Evolutionary conservation across 1,139 yeast species (phyloP).

Genomic region (Magnusiomyces clavatus): DNA sequence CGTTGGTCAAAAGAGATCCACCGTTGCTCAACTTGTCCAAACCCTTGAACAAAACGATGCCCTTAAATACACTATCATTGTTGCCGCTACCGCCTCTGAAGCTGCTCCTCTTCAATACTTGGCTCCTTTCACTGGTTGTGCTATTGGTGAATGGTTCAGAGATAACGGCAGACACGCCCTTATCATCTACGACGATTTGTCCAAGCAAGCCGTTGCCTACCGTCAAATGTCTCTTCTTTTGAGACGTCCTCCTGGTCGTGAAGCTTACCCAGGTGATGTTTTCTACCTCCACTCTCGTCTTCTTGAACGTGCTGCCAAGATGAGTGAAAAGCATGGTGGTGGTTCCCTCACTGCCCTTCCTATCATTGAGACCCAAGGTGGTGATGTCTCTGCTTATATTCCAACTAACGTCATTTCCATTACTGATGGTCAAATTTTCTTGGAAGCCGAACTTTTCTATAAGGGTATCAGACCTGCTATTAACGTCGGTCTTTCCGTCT

Average conservation of each 20-base stretch:
- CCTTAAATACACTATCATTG: conserved; percentile 93
- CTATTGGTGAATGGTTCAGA: conserved; percentile 99
- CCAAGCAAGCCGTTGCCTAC: conserved; percentile 99
- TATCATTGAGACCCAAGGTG: conserved; percentile 97
- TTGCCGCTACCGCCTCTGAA: conserved; percentile 99
- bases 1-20: conserved; percentile 99
- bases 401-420: conserved; percentile 97
- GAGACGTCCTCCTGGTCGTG: conserved; percentile 98
- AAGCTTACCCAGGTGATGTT: conserved; percentile 96
- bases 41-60: conserved; percentile 98
- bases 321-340: conserved; percentile 82
- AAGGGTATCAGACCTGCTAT: conserved; percentile 99
- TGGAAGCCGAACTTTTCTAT: conserved; percentile 99
- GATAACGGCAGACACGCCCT: conserved; percentile 98
- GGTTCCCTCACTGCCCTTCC: conserved; percentile 97
- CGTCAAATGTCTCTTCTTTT: conserved; percentile 97
- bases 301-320: conserved; percentile 96
- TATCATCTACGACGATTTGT: conserved; percentile 95
- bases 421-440: conserved; percentile 96
- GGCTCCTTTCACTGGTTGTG: conserved; percentile 99
- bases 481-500: conserved; percentile 99
- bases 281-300: conserved; percentile 95
- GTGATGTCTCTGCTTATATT: conserved; percentile 97
- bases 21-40: conserved; percentile 99
- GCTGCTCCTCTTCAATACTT: conserved; percentile 99